Base-by-base conservation (phyloP, 257 asterid genomes). In the Solanum pinnatisectum region DNA sequence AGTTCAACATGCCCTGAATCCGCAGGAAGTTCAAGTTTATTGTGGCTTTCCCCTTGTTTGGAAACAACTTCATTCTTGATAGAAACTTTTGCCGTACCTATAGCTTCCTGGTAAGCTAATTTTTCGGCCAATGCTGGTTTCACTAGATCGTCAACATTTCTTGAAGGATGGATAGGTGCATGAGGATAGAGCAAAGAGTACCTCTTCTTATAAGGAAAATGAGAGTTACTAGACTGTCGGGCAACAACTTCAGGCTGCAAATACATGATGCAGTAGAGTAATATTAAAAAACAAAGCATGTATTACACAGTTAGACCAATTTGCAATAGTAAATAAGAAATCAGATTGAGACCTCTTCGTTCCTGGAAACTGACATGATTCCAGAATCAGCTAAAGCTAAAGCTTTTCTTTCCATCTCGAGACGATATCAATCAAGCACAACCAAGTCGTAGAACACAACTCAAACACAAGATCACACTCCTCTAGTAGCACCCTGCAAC, bases 161-260 rank as follows among this genome's bases (percentile, higher is more conserved):
- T 86, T 1, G 35, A 83, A 84, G 92, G 49, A 2, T 78, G 90
- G 30, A 94, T 84, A 89, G 96, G 93, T 71, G 98, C 90, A 10
- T 89, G 71, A 7, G 94, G 89, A 67, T 89, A 91, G 60, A 91
- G 52, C 42, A 93, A 67, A 5, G 93, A 93, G 90, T 94, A 91
- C 87, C 94, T 94, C 89, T 96, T 96, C 95, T 94, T 96, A 5
- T 94, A 89, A 32, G 99, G 99, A 88, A 96, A 92, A 89, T 92
- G 91, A 72, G 89, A 89, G 87, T 86, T 87, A 89, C 91, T 87
- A 90, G 96, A 90, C 86, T 20, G 92, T 89, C 92, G 89, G 86
- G 92, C 14, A 77, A 90, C 36, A 39, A 91, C 84, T 88, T 92
- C 90, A 88, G 92, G 85, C 96, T 94, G 93, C 89, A 91, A 59